Evolutionary conservation across 2,329 filamentous ascomycete genomes (phyloP), one percentile per base, ranked within the genome.

Genomic region (Fusarium denticulatum): DNA sequence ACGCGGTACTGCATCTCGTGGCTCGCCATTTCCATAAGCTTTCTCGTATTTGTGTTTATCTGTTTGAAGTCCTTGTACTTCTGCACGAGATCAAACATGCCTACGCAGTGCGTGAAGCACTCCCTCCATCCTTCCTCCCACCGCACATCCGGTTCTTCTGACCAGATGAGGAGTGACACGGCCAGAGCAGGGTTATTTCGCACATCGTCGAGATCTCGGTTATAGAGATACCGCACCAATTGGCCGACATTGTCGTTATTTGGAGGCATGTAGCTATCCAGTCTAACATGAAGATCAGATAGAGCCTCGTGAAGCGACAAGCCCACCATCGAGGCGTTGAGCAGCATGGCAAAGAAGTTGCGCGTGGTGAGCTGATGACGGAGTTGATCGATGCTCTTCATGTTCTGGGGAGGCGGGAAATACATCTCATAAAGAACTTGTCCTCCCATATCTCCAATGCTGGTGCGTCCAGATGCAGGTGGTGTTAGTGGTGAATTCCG

Each of bases 61-160:
- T 84, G 81, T 64, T 85, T 86, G 79, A 88, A 93, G 74, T 92
- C 91, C 16, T 86, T 81, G 28, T 84, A 85, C 8, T 75, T 73
- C 69, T 90, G 87, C n/a, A 90, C 80, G 30, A 81, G 83, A n/a
- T 57, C 52, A 49, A 87, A 90, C 87, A 93, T 89, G 32, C 92
- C 92, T 7, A 88, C 88, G 71, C 89, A 89, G 77, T 94, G 92
- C 12, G 90, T 83, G 74, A 92, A 94, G 32, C 87, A 87, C 78
- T 93, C 91, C 22, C 88, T 85, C 86, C 91, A 94, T 3, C 91
- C 90, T 71, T 91, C 88, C 49, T 89, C 86, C 90, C 91, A 92
- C 10, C 85, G 85, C 14, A 93, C 88, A 24, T 84, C 86, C 5
- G 86, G 84, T n/a, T 84, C 85, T 74, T 94, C 92, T 5, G 89